phyloP scores from a whole-genome alignment of 1,284 basidiomycete genomes.

The Quambalaria eucalypti region DNA sequence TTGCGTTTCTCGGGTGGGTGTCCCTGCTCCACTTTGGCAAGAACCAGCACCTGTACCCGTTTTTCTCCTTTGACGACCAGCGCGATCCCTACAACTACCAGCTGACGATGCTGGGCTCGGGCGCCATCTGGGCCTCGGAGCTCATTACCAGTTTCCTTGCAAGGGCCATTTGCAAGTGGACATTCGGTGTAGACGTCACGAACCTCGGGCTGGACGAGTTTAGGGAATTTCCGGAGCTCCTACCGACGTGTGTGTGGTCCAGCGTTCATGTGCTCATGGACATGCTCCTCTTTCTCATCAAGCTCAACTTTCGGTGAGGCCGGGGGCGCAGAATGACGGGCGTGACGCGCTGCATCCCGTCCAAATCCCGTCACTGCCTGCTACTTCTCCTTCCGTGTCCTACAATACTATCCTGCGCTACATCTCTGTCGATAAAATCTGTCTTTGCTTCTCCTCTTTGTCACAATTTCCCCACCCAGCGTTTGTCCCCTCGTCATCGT shows the following conservation, averaged over 20 bases:
- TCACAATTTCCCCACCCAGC: too few relatives aligned
- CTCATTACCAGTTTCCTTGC: slow-evolving; percentile 52
- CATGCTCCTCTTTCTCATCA: slow-evolving; percentile 52
- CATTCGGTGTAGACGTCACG: slow-evolving; percentile 52
- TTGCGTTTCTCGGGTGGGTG: slow-evolving; percentile 51
- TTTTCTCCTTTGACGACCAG: slow-evolving; percentile 53
- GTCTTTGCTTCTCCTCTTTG: too few relatives aligned
- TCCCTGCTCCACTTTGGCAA: slow-evolving; percentile 52
- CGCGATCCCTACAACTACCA: slow-evolving; percentile 56
- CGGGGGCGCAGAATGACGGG: too few relatives aligned
- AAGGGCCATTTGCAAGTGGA: slow-evolving; percentile 47
- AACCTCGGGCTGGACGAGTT: slow-evolving; percentile 53
- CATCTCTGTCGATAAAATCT: too few relatives aligned
- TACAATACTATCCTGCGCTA: too few relatives aligned
- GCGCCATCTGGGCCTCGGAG: slow-evolving; percentile 54
- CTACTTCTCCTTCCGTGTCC: too few relatives aligned
- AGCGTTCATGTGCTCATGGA: slow-evolving; percentile 55
- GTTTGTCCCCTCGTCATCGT: too few relatives aligned
- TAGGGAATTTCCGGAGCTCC: slow-evolving; percentile 51
- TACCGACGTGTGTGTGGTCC: slow-evolving; percentile 51
- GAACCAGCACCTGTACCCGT: slow-evolving; percentile 54
- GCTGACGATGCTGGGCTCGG: slow-evolving; percentile 53
- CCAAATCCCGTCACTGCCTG: too few relatives aligned
- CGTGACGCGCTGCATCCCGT: too few relatives aligned
- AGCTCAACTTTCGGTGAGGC: neutral